Conservation (phyloP, 352 stramenopile genomes). For the Chrysophaeum taylorii region DNA sequence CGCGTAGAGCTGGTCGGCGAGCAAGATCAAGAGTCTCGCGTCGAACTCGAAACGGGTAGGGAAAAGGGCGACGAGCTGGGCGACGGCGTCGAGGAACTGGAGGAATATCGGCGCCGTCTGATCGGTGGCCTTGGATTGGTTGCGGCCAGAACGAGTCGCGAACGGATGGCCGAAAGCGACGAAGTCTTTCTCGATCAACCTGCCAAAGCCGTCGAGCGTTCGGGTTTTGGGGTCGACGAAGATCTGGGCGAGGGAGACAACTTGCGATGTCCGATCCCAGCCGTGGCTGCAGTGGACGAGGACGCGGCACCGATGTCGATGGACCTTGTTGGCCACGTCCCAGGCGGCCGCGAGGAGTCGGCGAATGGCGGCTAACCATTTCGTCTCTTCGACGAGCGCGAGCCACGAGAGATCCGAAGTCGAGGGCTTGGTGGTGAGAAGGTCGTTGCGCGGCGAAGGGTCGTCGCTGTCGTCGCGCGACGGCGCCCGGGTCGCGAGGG, state of each 20-base stretch:
- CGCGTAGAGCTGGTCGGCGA: constrained; percentile 90
- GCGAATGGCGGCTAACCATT: constrained; percentile 87
- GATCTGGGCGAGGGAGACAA: constrained; percentile 83
- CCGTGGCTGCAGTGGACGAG: constrained; percentile 96
- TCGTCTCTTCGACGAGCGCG: constrained; percentile 73
- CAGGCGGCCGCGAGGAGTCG: constrained; percentile 79
- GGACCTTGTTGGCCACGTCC: constrained; percentile 77
- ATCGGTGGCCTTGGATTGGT: constrained; percentile 75
- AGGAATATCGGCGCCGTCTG: constrained; percentile 95
- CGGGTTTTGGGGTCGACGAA: constrained; percentile 94
- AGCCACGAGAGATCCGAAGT: constrained; percentile 78
- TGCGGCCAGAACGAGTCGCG: constrained; percentile 69
- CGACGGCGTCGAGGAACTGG: constrained; percentile 96
- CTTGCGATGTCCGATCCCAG: constrained; percentile 95
- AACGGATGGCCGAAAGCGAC: constrained; percentile 97
- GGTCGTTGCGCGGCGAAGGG: too few relatives aligned
- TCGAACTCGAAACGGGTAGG: constrained; percentile 96
- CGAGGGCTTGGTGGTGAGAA: constrained; percentile 51
- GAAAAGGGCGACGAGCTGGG: constrained; percentile 88
- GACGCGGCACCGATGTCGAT: constrained; percentile 80
- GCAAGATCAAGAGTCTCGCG: constrained; percentile 62
- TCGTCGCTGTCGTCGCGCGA: constrained; percentile 58
- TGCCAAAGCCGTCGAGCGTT: constrained; percentile 85
- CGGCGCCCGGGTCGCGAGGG: constrained; percentile 30
- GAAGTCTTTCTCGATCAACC: constrained; percentile 99